Evolutionary conservation across 495 filamentous ascomycete genomes (phyloP), one percentile per base, ranked within the genome.

Genomic region (Aspergillus egyptiacus): DNA sequence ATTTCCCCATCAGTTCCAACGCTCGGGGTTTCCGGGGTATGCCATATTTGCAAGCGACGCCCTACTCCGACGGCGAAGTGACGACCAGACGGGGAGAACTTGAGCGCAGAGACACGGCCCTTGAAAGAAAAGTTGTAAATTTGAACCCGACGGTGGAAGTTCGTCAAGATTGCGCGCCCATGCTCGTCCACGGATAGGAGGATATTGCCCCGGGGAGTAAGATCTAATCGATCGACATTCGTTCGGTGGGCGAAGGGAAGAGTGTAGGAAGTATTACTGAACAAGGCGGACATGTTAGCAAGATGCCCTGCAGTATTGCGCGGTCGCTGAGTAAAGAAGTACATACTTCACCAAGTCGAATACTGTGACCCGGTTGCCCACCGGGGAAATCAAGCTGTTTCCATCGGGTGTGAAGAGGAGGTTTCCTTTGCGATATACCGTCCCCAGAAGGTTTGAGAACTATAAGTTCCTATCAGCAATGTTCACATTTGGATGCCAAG

Each of bases 351-450:
- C 84, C 15, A 98, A 75, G 62, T 98, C 91, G 67, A 98, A 98
- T 40, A 96, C 86, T 2, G 93, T 87, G 41, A 98, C 88, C 60
- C 88, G 75, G 71, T 97, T 98, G 59, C 93, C 93, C 46, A 98
- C 94, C 19, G 93, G 93, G n/a, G 94, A 97, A 53, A 93, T 84
- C 36, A 98, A 77, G 68, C 87, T 90, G 55, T 86, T 91, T 56
- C 93, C 93, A 81, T 98, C 93, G 56, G 90, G 91, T 59, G 87
- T 94, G 74, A 96, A 98, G 57, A 95, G 79, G 50, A 98, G 79
- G 65, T 96, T 97, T 67, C 94, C 93, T 76, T 86, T 87, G 71
- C 89, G 86, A 74, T 96, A 98, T 57, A 98, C 93, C 56, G 91
- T 98, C 53, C 93, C 94, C 57, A 98, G 80, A 57, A 96, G 75